Evolutionary conservation across 1,284 basidiomycete genomes (phyloP), one percentile per base, ranked within the genome.

Genomic region (Tylopilus orsonianus): DNA sequence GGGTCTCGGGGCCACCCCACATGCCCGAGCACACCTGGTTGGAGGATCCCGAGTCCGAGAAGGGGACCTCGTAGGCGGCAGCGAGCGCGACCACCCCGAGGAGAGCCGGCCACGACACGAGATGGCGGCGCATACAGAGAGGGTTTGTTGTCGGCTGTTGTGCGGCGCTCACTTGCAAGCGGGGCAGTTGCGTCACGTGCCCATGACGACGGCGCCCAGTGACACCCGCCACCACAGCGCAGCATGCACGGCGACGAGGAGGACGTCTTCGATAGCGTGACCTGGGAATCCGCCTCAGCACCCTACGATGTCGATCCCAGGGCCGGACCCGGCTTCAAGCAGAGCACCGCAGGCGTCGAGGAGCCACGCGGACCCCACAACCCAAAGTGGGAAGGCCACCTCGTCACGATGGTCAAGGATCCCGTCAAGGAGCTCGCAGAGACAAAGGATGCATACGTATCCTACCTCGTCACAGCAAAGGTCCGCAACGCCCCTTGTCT

Each of bases 371-470:
- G 72, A 2, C 85, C 88, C 16, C 79, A 83, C 56, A 83, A 88
- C 59, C 88, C 87, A 32, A 90, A 90, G 66, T 95, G 92, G 92
- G 87, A 90, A 62, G 92, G 92, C 6, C 90, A 89, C 72, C 84
- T 96, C 63, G 77, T 86, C 40, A 89, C 93, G 13, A 78, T 81
- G 46, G 92, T 99, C 52, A 83, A 85, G 62, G 95, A 98, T 64
- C 94, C 95, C 20, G 83, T 93, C 53, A 97, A 97, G 69, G 96
- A 98, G 71, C 80, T 97, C 41, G 88, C 94, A 54, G 93, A 95
- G 58, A 95, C 93, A 38, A 97, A 96, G 73, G 95, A 98, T 67
- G 87, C 91, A 50, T 98, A 93, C 71, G 93, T 98, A 46, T 94
- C 92, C 38, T 99, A 98, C 69, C 77, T 94, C 35, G 92, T 99